phyloP scores from a whole-genome alignment of 202 grass and related monocot species.

The Carex arenaria region DNA sequence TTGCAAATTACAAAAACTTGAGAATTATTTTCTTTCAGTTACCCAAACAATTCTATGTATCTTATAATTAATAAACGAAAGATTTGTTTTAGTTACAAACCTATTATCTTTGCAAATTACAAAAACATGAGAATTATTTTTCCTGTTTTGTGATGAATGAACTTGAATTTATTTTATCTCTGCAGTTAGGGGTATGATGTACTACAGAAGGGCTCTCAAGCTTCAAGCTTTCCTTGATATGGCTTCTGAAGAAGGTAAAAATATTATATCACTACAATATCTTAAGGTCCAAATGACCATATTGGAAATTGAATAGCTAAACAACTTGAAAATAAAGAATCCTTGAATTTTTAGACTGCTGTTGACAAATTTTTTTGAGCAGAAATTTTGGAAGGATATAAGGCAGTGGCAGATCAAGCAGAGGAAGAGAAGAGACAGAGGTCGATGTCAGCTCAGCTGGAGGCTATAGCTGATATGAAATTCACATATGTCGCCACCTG shows the following conservation, averaged over 20 bases:
- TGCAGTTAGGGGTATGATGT: constrained; percentile 98
- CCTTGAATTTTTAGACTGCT: constrained; percentile 22
- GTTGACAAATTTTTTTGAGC: constrained; percentile 18
- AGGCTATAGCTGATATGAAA: constrained; percentile 86
- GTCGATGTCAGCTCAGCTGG: constrained; percentile 64
- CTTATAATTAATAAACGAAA: constrained; percentile 20
- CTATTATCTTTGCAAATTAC: not conserved
- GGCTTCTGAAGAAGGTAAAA: constrained; percentile 84
- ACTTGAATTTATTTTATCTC: constrained; percentile 17
- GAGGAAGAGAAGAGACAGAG: constrained; percentile 76
- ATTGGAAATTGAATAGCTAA: not conserved
- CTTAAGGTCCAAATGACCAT: not conserved
- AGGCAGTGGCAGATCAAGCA: constrained; percentile 45
- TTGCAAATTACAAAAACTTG: not conserved
- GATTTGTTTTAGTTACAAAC: not conserved
- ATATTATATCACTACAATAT: not conserved
- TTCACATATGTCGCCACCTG: constrained; percentile 90
- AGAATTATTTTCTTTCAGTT: too few species aligned
- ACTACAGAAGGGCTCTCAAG: constrained; percentile 84
- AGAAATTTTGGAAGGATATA: constrained; percentile 91
- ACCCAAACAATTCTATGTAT: not conserved
- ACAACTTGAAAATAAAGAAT: not conserved
- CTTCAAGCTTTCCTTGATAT: constrained; percentile 98
- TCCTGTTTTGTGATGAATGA: not conserved
- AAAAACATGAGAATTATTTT: not conserved